Percentiles rank a stretch among this genome's conserved stretches.
Evolutionary conservation across 208 protist species (phyloP).

Genomic region (Lotmaria passim): DNA sequence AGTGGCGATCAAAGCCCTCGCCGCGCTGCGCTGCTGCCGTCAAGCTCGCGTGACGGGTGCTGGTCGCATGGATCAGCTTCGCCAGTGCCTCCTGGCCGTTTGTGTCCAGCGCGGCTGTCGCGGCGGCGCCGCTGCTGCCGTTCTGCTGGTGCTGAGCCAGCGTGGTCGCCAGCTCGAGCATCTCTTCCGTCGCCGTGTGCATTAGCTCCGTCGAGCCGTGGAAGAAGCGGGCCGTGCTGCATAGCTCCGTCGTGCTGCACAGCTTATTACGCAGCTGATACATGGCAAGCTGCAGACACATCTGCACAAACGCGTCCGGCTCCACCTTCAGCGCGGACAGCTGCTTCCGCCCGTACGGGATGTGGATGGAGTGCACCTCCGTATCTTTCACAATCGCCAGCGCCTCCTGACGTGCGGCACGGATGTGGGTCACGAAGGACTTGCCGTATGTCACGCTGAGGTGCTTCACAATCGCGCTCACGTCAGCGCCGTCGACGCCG

Average conservation of each 20-base stretch:
- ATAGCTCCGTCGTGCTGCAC: conserved; percentile 67
- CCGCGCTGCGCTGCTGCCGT: conserved; percentile 63
- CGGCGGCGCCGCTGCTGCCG: too few relatives aligned
- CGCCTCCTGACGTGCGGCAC: conserved; percentile 72
- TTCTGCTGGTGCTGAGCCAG: conserved; percentile 43
- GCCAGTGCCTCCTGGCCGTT: conserved; percentile 42
- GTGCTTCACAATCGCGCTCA: conserved; percentile 51
- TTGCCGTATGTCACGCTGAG: conserved; percentile 86
- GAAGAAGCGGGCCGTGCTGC: conserved; percentile 73
- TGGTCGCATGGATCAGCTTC: conserved; percentile 58
- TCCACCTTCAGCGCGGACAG: conserved; percentile 53
- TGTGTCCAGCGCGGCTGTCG: conserved; percentile 23
- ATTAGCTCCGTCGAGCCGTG: conserved; percentile 86
- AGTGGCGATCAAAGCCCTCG: conserved; percentile 89
- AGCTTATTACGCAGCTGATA: conserved; percentile 77
- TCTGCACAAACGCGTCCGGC: conserved; percentile 87
- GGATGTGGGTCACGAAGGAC: conserved; percentile 79
- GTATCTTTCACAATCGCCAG: conserved; percentile 60
- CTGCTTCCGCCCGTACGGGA: conserved; percentile 57
- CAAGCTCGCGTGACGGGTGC: conserved; percentile 52
- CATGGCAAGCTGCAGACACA: conserved; percentile 87
- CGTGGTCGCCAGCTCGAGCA: conserved; percentile 53
- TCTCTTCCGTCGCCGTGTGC: conserved; percentile 73
- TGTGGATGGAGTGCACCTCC: conserved; percentile 59
- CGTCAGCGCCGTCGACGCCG: conserved; percentile 37